phyloP scores from a whole-genome alignment of 2,329 filamentous ascomycete species.

The Monilinia polystroma region DNA sequence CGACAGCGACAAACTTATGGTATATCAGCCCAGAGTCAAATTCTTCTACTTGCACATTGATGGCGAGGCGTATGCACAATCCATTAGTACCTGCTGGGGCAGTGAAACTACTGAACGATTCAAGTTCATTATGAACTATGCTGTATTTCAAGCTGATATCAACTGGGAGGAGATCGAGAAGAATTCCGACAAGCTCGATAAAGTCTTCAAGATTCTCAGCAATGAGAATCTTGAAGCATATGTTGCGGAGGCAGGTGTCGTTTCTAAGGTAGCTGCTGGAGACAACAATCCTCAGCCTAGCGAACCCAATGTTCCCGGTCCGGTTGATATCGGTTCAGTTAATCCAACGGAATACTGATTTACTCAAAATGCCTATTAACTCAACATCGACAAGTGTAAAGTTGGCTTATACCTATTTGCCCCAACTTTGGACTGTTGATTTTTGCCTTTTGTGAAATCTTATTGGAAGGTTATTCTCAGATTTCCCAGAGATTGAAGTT shows the following conservation, averaged over 20 bases:
- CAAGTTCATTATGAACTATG: slow-evolving; percentile 1
- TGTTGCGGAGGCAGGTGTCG: background rate
- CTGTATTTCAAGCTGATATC: background rate
- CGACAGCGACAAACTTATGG: background rate
- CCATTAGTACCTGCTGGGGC: background rate
- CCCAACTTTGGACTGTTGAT: too few relatives aligned
- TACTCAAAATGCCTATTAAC: background rate
- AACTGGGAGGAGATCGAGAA: background rate
- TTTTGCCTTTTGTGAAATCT: too few relatives aligned
- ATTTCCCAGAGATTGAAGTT: too few relatives aligned
- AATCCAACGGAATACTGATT: background rate
- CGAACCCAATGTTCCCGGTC: background rate
- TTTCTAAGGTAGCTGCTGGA: background rate
- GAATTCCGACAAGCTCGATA: background rate
- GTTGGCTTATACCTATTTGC: too few relatives aligned
- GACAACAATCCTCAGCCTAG: background rate
- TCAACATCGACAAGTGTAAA: background rate
- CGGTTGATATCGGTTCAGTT: background rate
- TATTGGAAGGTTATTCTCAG: too few relatives aligned
- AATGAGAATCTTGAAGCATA: background rate
- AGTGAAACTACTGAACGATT: background rate
- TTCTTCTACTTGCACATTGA: slow-evolving; percentile 2
- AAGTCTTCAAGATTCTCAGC: background rate
- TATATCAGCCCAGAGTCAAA: background rate
- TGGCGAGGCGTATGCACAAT: background rate